Conservation (phyloP, 2,329 filamentous ascomycete species). For the Microdochium nivale region DNA sequence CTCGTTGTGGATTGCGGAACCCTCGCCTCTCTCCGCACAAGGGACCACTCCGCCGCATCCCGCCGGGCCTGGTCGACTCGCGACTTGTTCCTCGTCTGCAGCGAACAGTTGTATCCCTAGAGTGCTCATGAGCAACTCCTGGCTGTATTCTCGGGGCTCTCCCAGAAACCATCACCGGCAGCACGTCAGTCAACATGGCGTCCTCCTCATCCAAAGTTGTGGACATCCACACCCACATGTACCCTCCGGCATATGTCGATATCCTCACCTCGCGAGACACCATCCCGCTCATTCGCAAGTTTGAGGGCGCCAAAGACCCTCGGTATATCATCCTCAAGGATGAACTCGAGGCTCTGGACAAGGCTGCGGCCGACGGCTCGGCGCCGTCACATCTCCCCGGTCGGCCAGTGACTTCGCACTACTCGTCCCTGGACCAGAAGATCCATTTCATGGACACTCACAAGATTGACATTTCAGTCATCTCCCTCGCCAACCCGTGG, state of each 20-base stretch:
- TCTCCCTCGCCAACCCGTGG: constrained; percentile 91
- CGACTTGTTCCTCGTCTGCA: too few species aligned
- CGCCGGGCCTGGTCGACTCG: too few species aligned
- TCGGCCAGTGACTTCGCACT: constrained; percentile 74
- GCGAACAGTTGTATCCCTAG: too few species aligned
- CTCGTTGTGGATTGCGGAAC: too few species aligned
- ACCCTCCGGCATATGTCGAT: constrained; percentile 53
- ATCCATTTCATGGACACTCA: constrained; percentile 83
- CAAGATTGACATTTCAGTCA: constrained; percentile 71
- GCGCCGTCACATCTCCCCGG: constrained; percentile 52
- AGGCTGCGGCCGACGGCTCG: constrained; percentile 37
- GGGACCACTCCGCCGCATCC: too few species aligned
- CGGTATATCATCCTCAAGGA: constrained; percentile 57
- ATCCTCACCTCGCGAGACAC: constrained; percentile 49
- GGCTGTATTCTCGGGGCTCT: too few species aligned
- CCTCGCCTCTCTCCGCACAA: too few species aligned
- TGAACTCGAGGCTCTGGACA: constrained; percentile 36
- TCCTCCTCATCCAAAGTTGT: constrained; percentile 36
- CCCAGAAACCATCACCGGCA: background rate
- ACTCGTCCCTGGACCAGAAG: constrained; percentile 72
- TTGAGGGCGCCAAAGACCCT: constrained; percentile 45
- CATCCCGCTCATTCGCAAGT: constrained; percentile 65
- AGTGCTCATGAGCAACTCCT: too few species aligned
- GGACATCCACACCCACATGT: constrained; percentile 64
- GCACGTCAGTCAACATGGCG: constrained; percentile 18